Conservation (phyloP, 768 basidiomycete species). For the Lyophyllum semitale region DNA sequence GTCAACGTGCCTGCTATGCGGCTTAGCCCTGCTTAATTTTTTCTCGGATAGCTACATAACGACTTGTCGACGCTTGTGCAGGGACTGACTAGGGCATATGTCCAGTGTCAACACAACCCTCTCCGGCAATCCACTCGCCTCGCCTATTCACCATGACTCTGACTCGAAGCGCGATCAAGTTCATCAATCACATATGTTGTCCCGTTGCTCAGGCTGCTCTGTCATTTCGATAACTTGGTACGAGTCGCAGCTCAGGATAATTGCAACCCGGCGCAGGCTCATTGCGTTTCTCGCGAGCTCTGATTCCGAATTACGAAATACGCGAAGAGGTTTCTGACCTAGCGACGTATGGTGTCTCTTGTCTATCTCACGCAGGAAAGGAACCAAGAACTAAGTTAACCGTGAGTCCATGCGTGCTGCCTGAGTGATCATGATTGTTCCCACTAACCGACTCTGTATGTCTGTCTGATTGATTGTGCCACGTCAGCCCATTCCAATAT, state of each 20-base stretch:
- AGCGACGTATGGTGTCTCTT: neutral
- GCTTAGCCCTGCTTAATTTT: no score
- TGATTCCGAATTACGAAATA: neutral
- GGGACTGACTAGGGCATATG: neutral
- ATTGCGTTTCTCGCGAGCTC: neutral
- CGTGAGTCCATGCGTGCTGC: slow-evolving; percentile 1
- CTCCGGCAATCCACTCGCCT: slow-evolving; percentile 2
- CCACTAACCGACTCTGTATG: neutral
- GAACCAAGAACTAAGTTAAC: neutral
- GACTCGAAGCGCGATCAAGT: neutral
- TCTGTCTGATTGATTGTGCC: neutral
- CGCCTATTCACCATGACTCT: neutral
- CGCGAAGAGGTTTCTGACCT: neutral
- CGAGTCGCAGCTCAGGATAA: neutral
- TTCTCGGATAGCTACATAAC: no score
- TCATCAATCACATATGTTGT: neutral
- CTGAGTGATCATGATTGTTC: slow-evolving; percentile 1
- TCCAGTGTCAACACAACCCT: neutral
- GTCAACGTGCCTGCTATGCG: no score
- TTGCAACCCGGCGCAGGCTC: neutral
- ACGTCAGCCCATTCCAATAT: neutral
- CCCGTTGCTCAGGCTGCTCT: neutral
- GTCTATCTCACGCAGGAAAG: slow-evolving; percentile 4
- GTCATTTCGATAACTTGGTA: neutral
- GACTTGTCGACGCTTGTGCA: no score